Conservation (phyloP, 164 flowering plant genomes). For the Paratinospora sagittata region DNA sequence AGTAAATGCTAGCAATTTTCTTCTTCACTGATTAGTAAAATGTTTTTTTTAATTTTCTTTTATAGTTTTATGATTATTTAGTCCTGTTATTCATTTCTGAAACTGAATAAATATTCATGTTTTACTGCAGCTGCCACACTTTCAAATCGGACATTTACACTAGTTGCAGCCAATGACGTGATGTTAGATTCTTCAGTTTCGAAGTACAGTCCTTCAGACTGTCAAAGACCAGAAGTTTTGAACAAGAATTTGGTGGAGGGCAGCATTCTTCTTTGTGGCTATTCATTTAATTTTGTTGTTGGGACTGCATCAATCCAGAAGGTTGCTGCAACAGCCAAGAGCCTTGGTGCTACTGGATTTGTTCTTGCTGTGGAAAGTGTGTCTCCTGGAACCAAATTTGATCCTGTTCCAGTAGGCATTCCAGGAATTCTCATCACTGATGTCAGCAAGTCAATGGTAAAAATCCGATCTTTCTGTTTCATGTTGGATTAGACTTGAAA, state of each 20-base stretch:
- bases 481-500: background rate
- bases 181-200: conserved; percentile 62
- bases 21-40: no score
- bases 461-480: background rate
- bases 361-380: conserved; percentile 91
- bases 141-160: conserved; percentile 48
- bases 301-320: conserved; percentile 87
- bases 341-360: conserved; percentile 90
- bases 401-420: conserved; percentile 81
- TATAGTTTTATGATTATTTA: no score
- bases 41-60: no score
- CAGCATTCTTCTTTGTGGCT: conserved; percentile 92
- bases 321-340: conserved; percentile 83
- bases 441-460: conserved; percentile 75
- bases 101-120: background rate
- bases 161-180: conserved; percentile 94
- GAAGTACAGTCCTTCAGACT: conserved; percentile 78
- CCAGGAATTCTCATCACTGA: conserved; percentile 88
- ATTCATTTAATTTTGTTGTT: conserved; percentile 84
- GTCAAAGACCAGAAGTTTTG: conserved; percentile 82
- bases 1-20: no score
- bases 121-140: conserved; percentile 65
- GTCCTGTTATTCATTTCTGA: background rate
- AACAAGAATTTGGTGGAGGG: conserved; percentile 81
- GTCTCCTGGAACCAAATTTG: conserved; percentile 85